Evolutionary conservation across 2,329 filamentous ascomycete genomes (phyloP).

Genomic region (Epichloe uncinata): DNA sequence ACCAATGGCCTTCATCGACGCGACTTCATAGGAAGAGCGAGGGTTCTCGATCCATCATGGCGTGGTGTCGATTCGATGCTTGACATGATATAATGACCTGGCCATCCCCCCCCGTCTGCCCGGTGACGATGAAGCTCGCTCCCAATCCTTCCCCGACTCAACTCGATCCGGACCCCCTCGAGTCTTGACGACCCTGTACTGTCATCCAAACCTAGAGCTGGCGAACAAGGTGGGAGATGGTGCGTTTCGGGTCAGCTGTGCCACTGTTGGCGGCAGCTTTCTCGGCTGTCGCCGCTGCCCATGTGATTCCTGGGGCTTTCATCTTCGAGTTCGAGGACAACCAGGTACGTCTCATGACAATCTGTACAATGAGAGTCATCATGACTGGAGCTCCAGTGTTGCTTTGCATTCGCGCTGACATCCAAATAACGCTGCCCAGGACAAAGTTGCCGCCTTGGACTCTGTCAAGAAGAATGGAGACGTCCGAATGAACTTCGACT

Average conservation of each 20-base stretch:
- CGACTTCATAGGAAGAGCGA: too few relatives aligned
- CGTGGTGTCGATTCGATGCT: too few relatives aligned
- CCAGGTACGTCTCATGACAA: neutral
- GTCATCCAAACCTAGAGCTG: neutral
- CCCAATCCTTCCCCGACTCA: too few relatives aligned
- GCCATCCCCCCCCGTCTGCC: too few relatives aligned
- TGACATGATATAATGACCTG: too few relatives aligned
- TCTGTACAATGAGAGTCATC: too few relatives aligned
- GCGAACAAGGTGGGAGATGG: neutral
- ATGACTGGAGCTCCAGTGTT: too few relatives aligned
- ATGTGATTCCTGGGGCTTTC: neutral
- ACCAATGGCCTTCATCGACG: too few relatives aligned
- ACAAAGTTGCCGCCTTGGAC: neutral
- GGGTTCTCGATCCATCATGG: too few relatives aligned
- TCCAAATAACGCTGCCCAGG: neutral
- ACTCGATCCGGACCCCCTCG: neutral
- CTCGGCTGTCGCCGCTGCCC: neutral
- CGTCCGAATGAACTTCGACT: slow-evolving; percentile 12
- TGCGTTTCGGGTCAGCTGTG: neutral
- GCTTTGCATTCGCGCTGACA: neutral
- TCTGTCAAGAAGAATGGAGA: neutral
- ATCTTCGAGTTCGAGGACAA: slow-evolving; percentile 3
- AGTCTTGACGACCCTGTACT: neutral
- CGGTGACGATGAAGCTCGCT: too few relatives aligned
- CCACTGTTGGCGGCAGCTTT: neutral